Evolutionary conservation across 78 protist species (phyloP).

Genomic region (Protostelium mycophagum): DNA sequence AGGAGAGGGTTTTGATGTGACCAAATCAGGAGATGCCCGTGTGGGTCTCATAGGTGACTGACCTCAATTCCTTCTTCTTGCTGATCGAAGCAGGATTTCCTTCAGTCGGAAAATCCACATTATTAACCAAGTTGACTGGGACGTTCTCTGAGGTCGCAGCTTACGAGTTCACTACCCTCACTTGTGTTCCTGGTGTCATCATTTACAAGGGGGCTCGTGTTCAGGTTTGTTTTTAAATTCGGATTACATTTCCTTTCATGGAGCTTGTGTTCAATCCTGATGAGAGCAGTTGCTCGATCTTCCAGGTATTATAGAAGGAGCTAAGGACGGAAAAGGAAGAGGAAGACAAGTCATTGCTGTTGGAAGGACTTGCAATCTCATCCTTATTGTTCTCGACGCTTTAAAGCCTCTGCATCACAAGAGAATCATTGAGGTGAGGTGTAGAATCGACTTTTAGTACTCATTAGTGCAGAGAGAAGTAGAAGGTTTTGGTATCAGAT

Average conservation of each 20-base stretch:
- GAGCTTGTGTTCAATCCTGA: neutral
- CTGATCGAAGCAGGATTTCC: conserved; percentile 87
- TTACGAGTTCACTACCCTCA: conserved; percentile 99
- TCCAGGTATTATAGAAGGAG: conserved; percentile 99
- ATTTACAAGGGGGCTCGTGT: conserved; percentile 92
- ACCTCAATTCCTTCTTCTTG: conserved; percentile 3
- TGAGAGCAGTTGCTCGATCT: conserved; percentile 86
- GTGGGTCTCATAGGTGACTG: conserved; percentile 80
- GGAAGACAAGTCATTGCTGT: conserved; percentile 96
- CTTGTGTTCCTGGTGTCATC: conserved; percentile 96
- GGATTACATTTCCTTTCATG: neutral
- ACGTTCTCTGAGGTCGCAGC: conserved; percentile 86
- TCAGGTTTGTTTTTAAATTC: conserved; percentile 53
- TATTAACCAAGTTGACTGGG: conserved; percentile 87
- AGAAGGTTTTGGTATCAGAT: conserved; percentile 98
- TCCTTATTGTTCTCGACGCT: conserved; percentile 95
- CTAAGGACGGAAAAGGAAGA: conserved; percentile 98
- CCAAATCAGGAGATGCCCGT: conserved; percentile 86
- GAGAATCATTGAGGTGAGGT: conserved; percentile 82
- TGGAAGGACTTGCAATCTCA: conserved; percentile 96
- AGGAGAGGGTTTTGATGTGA: conserved; percentile 92
- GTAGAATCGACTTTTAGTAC: neutral
- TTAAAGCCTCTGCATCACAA: conserved; percentile 90
- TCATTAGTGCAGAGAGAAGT: conserved; percentile 69
- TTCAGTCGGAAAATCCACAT: conserved; percentile 98